These are phyloP conservation scores for Cynara cardunculus DNA, from an alignment of 129 eudicot genomes.

Conservation along the genomic window DNA sequence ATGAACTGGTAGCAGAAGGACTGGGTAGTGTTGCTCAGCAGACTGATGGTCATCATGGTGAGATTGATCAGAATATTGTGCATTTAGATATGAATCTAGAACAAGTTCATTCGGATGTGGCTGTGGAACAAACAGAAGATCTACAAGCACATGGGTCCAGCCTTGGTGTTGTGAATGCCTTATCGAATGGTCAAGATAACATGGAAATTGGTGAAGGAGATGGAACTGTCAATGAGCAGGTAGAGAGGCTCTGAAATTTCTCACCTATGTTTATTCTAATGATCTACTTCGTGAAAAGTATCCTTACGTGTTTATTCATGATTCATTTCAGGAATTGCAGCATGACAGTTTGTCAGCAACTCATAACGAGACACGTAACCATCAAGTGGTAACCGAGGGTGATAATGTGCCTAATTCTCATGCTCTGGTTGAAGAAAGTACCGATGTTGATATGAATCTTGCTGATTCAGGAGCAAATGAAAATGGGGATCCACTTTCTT, in stretches of 20 bases:
- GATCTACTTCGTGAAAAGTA: neutral
- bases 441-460: constrained; percentile 54
- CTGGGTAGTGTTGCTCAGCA: constrained; percentile 32
- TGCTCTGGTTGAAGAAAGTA: constrained; percentile 28
- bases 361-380: constrained; percentile 36
- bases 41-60: constrained; percentile 36
- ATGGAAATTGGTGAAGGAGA: constrained; percentile 68
- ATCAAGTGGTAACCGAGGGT: constrained; percentile 25
- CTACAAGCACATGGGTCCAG: constrained; percentile 33
- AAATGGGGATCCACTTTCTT: constrained; percentile 25
- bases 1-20: constrained; percentile 37
- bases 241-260: constrained; percentile 1
- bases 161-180: constrained; percentile 1
- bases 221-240: constrained; percentile 29
- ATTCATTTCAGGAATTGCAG: constrained; percentile 25
- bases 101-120: constrained; percentile 21
- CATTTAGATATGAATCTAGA: constrained; percentile 25
- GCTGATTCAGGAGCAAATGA: constrained; percentile 38
- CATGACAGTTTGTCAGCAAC: constrained; percentile 22
- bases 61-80: constrained; percentile 30
- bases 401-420: constrained; percentile 30
- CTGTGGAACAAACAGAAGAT: constrained; percentile 35
- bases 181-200: constrained; percentile 36
- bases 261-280: no score
- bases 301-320: constrained; percentile 2